Evolutionary conservation across 2,329 filamentous ascomycete species (phyloP), one percentile per base, ranked within the genome.

Genomic region (Penicillium sp.): DNA sequence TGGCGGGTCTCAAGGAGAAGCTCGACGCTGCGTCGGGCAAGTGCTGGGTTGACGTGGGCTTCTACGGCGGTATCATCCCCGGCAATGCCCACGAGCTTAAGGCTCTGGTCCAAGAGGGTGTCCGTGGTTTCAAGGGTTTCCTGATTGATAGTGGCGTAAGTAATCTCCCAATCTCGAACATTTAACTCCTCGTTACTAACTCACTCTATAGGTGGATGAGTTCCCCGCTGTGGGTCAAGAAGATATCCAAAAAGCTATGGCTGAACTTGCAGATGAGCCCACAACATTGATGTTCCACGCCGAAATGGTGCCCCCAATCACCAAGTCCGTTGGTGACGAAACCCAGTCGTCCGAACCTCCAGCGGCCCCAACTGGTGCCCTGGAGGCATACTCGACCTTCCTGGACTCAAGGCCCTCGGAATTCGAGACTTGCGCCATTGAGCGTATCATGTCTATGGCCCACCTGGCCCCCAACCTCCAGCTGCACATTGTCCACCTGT

Each of bases 281-380:
- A 97, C 94, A 2, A 96, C 91, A 0, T 85, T 97, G 64, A 97
- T 99, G 93, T 99, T 99, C 78, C 94, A 99, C 69, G 94, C 94
- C 50, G 94, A 99, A 74, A 97, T 97, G 91, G 87, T 95, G 10
- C 91, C 93, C n/a, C 90, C 91, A 15, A 89, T 92, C 60, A 76
- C 89, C 43, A 84, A 85, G 60, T 91, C 90, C 0, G 88, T 92
- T 2, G 88, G 89, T 46, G 90, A 94, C 69, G 84, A 85, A 21
- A 85, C 91, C 3, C 87, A 90, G 64, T 74, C 76, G 21, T 89
- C 89, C 0, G 78, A 82, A 6, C 84, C 90, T 15, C 89, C 90
- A 0, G 75, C 88, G 6, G 83, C 83, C 0, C 90, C 90, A 3
- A 80, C 81, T 23, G 91, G 90, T 13, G 84, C 88, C 9, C 77